phyloP scores from a whole-genome alignment of 495 filamentous ascomycete species.

The Penicillium cataractarum region DNA sequence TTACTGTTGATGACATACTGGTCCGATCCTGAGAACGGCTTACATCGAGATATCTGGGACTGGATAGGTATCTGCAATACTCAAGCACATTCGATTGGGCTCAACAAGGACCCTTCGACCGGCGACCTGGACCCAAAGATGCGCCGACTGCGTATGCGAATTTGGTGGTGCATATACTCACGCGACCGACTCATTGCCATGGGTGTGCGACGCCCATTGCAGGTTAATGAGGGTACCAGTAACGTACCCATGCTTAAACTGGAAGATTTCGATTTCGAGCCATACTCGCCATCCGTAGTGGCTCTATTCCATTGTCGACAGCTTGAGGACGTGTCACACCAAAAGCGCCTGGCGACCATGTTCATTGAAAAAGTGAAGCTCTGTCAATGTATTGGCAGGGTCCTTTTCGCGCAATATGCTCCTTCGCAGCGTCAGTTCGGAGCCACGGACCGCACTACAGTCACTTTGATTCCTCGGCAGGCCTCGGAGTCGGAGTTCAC shows the following conservation, averaged over 20 bases:
- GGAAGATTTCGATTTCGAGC: slow-evolving; percentile 76
- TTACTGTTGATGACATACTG: slow-evolving; percentile 85
- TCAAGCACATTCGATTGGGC: slow-evolving; percentile 76
- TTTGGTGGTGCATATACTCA: slow-evolving; percentile 93
- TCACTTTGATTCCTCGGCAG: slow-evolving; percentile 80
- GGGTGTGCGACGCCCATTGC: slow-evolving; percentile 79
- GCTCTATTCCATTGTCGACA: slow-evolving; percentile 43
- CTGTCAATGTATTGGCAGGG: slow-evolving; percentile 77
- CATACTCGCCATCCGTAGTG: slow-evolving; percentile 53
- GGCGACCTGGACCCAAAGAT: slow-evolving; percentile 63
- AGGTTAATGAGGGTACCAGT: slow-evolving; percentile 84
- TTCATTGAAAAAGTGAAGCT: slow-evolving; percentile 88
- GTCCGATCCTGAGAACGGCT: slow-evolving; percentile 68
- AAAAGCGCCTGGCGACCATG: slow-evolving; percentile 75
- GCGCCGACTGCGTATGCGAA: slow-evolving; percentile 68
- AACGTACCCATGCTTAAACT: slow-evolving; percentile 80
- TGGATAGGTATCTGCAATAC: slow-evolving; percentile 87
- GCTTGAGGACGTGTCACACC: slow-evolving; percentile 50
- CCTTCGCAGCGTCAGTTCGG: slow-evolving; percentile 63
- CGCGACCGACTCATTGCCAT: slow-evolving; percentile 86
- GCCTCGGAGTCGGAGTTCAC: slow-evolving; percentile 69
- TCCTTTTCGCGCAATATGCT: slow-evolving; percentile 81
- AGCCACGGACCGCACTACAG: slow-evolving; percentile 71
- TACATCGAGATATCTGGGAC: slow-evolving; percentile 79
- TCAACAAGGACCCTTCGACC: slow-evolving; percentile 73